Conservation (phyloP, 768 basidiomycete species). For the Zangia roseola region DNA sequence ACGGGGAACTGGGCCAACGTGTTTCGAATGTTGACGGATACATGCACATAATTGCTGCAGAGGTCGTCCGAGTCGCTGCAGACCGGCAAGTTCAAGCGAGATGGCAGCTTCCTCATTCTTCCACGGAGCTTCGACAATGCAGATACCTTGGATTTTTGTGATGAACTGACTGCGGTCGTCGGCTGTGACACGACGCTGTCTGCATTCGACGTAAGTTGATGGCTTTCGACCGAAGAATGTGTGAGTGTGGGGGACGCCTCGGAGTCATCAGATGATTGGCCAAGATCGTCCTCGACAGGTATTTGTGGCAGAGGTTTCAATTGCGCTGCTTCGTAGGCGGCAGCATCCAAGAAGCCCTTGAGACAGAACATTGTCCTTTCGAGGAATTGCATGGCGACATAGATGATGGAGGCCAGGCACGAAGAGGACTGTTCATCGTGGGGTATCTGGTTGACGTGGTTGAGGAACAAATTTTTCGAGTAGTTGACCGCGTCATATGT, state of each 20-base stretch:
- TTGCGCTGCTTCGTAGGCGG: slow-evolving; percentile 29
- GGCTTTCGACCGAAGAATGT: slow-evolving; percentile 5
- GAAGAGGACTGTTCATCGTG: background rate
- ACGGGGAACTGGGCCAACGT: slow-evolving; percentile 31
- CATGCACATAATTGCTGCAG: slow-evolving; percentile 18
- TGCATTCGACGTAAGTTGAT: background rate
- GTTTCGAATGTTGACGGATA: slow-evolving; percentile 25
- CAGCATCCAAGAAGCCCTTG: slow-evolving; percentile 31
- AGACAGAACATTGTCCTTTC: slow-evolving; percentile 33
- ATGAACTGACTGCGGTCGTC: background rate
- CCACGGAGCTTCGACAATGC: slow-evolving; percentile 16
- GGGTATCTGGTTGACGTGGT: slow-evolving; percentile 16
- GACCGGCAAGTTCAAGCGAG: slow-evolving; percentile 8
- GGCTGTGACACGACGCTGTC: background rate
- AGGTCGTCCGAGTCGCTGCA: slow-evolving; percentile 13
- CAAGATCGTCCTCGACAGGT: slow-evolving; percentile 10
- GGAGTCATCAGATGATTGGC: slow-evolving; percentile 1
- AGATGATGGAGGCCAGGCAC: slow-evolving; percentile 17
- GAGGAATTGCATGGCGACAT: slow-evolving; percentile 24
- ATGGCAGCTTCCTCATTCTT: slow-evolving; percentile 4
- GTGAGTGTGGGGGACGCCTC: background rate
- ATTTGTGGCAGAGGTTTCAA: slow-evolving; percentile 26
- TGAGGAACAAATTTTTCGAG: slow-evolving; percentile 22
- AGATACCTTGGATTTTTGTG: slow-evolving; percentile 12
- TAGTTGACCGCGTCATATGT: slow-evolving; percentile 21